phyloP scores from a whole-genome alignment of 2,329 filamentous ascomycete genomes.

The Claviceps digitariae region DNA sequence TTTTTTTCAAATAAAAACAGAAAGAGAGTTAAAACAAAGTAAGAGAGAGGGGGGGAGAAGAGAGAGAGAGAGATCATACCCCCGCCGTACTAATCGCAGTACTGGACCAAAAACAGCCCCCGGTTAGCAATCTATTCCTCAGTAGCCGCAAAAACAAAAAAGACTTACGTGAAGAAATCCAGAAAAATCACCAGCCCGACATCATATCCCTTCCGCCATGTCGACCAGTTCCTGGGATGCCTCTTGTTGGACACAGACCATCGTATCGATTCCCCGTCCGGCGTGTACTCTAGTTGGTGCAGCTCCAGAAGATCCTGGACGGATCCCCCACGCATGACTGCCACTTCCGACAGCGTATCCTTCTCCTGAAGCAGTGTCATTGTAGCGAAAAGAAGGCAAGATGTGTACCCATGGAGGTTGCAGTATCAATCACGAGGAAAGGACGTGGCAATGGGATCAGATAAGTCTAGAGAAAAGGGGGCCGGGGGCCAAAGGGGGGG shows the following conservation, averaged over 20 bases:
- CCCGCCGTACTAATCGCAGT: not conserved
- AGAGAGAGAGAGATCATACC: no score
- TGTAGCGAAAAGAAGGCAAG: not conserved
- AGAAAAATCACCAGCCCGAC: not conserved
- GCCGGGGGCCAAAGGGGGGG: no score
- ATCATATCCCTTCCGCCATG: not conserved
- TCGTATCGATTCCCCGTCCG: not conserved
- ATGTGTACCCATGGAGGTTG: not conserved
- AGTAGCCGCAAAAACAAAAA: not conserved
- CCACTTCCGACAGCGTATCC: not conserved
- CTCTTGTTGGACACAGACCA: not conserved
- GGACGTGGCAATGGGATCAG: no score
- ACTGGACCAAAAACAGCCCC: not conserved
- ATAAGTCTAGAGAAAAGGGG: no score
- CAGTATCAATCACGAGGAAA: no score
- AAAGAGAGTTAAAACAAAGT: not conserved
- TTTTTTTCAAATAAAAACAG: no score
- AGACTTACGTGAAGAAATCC: not conserved
- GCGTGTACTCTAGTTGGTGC: not conserved
- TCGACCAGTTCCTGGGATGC: not conserved
- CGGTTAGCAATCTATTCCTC: no score
- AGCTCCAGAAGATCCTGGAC: not conserved
- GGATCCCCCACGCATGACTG: not conserved
- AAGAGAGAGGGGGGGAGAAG: no score
- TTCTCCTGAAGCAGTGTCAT: not conserved